These are phyloP conservation scores for Pulveroboletus ravenelii DNA, from an alignment of 768 basidiomycete genomes.

Conservation along the genomic window DNA sequence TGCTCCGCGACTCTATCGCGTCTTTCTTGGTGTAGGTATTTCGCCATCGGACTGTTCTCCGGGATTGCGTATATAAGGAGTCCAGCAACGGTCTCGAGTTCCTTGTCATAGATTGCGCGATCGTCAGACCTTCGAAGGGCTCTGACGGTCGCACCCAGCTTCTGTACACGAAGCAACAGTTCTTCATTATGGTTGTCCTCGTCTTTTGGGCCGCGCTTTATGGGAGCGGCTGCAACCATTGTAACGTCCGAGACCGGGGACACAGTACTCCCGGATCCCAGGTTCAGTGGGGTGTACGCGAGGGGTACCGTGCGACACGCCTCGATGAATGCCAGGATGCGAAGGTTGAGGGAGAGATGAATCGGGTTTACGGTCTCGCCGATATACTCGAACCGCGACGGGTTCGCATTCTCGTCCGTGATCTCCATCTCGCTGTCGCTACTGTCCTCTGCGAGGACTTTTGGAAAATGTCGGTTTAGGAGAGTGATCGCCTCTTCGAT, in stretches of 20 bases:
- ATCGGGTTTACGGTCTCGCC: constrained; percentile 65
- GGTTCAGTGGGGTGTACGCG: constrained; percentile 31
- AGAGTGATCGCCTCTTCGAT: constrained; percentile 65
- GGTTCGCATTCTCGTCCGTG: constrained; percentile 24
- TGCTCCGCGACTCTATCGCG: constrained; percentile 83
- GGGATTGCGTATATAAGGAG: constrained; percentile 82
- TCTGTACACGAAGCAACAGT: constrained; percentile 56
- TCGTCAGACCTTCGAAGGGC: constrained; percentile 52
- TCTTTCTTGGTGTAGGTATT: constrained; percentile 72
- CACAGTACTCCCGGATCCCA: constrained; percentile 4
- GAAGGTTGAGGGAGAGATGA: constrained; percentile 79
- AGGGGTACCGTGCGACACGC: constrained; percentile 71
- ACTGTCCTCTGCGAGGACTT: constrained; percentile 46
- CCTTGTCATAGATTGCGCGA: constrained; percentile 57
- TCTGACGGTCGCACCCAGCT: constrained; percentile 60
- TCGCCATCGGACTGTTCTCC: constrained; percentile 67
- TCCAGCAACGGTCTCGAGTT: constrained; percentile 69
- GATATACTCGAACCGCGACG: constrained; percentile 43
- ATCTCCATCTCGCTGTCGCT: constrained; percentile 11
- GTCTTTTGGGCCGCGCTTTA: constrained; percentile 23
- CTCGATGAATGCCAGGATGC: constrained; percentile 85
- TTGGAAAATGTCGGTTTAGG: constrained; percentile 70
- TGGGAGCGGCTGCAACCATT: constrained; percentile 3
- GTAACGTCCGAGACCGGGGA: constrained; percentile 8
- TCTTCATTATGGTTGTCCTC: constrained; percentile 41